Conservation (phyloP, 2,329 filamentous ascomycete genomes). For the Diplodia seriata region DNA sequence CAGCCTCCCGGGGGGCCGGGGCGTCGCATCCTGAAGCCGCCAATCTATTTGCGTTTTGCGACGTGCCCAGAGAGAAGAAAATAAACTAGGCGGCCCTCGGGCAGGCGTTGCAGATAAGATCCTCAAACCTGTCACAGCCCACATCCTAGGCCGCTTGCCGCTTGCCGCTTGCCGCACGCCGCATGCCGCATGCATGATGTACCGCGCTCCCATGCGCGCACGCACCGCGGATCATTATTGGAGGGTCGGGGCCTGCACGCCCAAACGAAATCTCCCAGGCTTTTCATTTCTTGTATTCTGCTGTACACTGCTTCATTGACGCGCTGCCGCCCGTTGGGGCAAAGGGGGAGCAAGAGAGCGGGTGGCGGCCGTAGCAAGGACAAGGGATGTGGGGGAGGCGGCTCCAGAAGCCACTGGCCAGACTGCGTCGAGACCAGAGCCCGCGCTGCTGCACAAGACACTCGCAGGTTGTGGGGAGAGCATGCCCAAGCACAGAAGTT, state of each 20-base stretch:
- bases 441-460: neutral
- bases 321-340: neutral
- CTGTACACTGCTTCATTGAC: constrained; percentile 13
- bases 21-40: neutral
- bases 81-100: neutral
- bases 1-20: constrained; percentile 2
- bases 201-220: constrained; percentile 20
- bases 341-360: constrained; percentile 1
- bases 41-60: constrained; percentile 22
- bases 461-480: neutral
- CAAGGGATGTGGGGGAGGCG: constrained; percentile 9
- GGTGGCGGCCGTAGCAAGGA: constrained; percentile 2
- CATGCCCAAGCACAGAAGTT: constrained; percentile 14
- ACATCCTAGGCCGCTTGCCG: neutral
- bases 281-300: constrained; percentile 22
- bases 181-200: constrained; percentile 19
- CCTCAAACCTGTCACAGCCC: neutral
- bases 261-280: constrained; percentile 10
- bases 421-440: neutral
- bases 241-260: neutral
- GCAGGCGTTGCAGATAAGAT: constrained; percentile 20
- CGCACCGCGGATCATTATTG: constrained; percentile 22
- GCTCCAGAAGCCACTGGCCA: constrained; percentile 4
- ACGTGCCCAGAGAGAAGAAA: neutral
- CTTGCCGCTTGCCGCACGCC: constrained; percentile 14